phyloP scores from a whole-genome alignment of 1,284 basidiomycete species.

The Laetiporus sulphureus region DNA sequence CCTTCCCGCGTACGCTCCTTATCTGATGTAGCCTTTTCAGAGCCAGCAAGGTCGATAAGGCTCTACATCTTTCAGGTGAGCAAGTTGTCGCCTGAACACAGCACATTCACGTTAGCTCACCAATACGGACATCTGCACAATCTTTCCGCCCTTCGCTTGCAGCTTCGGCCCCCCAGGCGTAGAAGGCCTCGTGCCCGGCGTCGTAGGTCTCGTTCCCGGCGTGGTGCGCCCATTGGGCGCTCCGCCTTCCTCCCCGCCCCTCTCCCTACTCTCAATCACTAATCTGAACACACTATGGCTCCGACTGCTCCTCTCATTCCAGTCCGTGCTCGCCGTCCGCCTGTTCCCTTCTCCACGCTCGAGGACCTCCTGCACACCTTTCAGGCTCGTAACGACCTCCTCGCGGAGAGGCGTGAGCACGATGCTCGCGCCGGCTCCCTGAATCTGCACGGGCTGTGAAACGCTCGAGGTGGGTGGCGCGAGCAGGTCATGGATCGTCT shows the following conservation, averaged over 20 bases:
- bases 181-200: constrained; percentile 53
- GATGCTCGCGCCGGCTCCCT: constrained; percentile 52
- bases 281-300: constrained; percentile 92
- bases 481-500: constrained; percentile 83
- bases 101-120: constrained; percentile 31
- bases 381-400: constrained; percentile 88
- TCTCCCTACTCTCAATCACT: constrained; percentile 76
- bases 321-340: constrained; percentile 92
- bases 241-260: constrained; percentile 38
- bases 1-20: constrained; percentile 90
- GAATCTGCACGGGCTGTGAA: constrained; percentile 60
- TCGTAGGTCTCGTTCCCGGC: constrained; percentile 51
- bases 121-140: constrained; percentile 77
- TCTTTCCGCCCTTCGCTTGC: constrained; percentile 66
- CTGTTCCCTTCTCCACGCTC: constrained; percentile 83
- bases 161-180: constrained; percentile 59
- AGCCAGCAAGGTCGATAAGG: constrained; percentile 95
- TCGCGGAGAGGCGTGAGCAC: constrained; percentile 74
- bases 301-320: constrained; percentile 91
- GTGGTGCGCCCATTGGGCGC: constrained; percentile 43
- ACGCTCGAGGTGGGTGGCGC: constrained; percentile 65
- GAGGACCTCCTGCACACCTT: constrained; percentile 81
- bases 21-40: constrained; percentile 91
- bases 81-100: not conserved
- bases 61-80: constrained; percentile 36